These are phyloP conservation scores for Geum urbanum DNA, from an alignment of 306 rosid genomes.

Conservation along the genomic window DNA sequence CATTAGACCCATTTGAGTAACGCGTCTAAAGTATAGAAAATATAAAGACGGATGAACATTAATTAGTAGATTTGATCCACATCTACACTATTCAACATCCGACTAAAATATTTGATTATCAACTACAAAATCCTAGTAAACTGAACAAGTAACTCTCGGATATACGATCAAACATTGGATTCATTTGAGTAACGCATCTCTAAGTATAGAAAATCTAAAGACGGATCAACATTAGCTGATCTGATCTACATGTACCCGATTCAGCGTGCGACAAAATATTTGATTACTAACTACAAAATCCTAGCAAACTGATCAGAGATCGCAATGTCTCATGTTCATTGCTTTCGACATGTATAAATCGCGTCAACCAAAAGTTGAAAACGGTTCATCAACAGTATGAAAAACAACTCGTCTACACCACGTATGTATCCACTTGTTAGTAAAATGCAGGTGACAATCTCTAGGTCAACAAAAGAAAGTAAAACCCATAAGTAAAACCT, in stretches of 20 bases:
- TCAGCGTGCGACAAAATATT: neutral
- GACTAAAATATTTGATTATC: neutral
- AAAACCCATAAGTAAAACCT: no score
- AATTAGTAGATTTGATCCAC: no score
- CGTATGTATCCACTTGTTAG: neutral
- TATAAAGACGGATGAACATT: no score
- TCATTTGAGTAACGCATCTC: neutral
- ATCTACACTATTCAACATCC: no score
- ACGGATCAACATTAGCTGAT: no score
- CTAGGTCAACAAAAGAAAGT: neutral
- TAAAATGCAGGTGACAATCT: neutral
- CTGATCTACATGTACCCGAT: no score
- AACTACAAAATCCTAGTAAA: neutral
- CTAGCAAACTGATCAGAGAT: neutral
- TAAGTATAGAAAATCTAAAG: no score
- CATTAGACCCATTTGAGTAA: neutral
- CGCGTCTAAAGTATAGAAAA: accelerated
- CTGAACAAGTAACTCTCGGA: neutral
- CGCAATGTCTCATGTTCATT: accelerated
- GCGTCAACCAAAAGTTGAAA: neutral
- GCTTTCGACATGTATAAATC: neutral
- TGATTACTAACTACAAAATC: neutral
- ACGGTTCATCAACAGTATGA: neutral
- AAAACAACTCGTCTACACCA: neutral
- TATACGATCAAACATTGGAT: neutral